Percentiles rank a stretch among this genome's conserved stretches.
phyloP scores from a whole-genome alignment of 495 filamentous ascomycete species.

The Hypoxylon perforatum region DNA sequence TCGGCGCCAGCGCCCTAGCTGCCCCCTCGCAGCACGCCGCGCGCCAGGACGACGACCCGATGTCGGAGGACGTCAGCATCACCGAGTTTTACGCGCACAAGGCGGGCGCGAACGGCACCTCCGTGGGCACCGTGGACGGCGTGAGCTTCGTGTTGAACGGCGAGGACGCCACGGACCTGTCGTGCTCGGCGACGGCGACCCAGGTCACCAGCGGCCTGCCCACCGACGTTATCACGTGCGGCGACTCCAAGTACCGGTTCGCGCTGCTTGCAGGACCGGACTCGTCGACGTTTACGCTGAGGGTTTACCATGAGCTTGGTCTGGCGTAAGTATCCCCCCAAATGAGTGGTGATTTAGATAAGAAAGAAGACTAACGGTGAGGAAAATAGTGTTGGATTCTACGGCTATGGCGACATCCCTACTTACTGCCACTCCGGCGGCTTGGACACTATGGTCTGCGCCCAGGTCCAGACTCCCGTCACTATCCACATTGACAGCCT shows the following conservation, averaged over 20 bases:
- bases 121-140: constrained; percentile 18
- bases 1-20: constrained; percentile 19
- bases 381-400: constrained; percentile 8
- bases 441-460: constrained; percentile 14
- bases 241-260: constrained; percentile 26
- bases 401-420: constrained; percentile 3
- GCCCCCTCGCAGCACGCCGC: neutral
- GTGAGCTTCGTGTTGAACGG: constrained; percentile 25
- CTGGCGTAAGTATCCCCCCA: constrained; percentile 2
- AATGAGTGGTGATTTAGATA: neutral
- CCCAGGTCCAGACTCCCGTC: constrained; percentile 4
- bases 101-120: constrained; percentile 8
- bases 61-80: constrained; percentile 22
- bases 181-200: constrained; percentile 14
- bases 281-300: constrained; percentile 7
- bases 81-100: constrained; percentile 18
- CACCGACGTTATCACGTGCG: constrained; percentile 19
- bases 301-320: constrained; percentile 13
- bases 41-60: neutral
- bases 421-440: constrained; percentile 28
- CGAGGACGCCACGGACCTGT: constrained; percentile 13
- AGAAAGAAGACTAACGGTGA: neutral
- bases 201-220: constrained; percentile 2
- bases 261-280: constrained; percentile 3
- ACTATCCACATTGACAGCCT: constrained; percentile 16